These are phyloP conservation scores for Boletus rubroflammeus DNA, from an alignment of 768 basidiomycete species.

Conservation along the genomic window DNA sequence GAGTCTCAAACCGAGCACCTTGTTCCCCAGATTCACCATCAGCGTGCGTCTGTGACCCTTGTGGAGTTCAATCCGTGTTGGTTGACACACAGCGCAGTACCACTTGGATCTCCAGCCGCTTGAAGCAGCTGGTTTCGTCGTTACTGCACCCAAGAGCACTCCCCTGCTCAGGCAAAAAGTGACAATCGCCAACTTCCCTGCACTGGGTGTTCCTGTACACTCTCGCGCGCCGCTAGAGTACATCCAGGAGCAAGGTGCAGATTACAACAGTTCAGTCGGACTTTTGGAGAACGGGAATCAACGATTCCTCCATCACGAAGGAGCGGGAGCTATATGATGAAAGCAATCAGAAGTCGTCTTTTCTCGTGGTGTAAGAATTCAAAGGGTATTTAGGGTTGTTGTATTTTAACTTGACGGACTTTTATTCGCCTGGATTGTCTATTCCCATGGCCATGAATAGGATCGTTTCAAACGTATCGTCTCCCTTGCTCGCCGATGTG, in stretches of 20 bases:
- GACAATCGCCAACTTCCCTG: conserved; percentile 36
- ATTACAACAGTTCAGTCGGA: conserved; percentile 52
- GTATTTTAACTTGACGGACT: not conserved
- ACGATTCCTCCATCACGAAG: conserved; percentile 37
- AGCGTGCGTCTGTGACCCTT: conserved; percentile 35
- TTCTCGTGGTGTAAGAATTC: not conserved
- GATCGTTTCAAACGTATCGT: conserved; percentile 71
- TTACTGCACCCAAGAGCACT: conserved; percentile 17
- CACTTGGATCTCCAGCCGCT: conserved; percentile 41
- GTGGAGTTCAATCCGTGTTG: not conserved
- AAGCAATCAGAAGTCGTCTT: not conserved
- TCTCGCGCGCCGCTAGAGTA: conserved; percentile 56
- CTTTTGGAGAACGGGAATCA: conserved; percentile 57
- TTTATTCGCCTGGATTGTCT: conserved; percentile 9
- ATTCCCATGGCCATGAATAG: conserved; percentile 39
- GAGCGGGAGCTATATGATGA: conserved; percentile 1
- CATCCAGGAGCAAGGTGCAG: conserved; percentile 36
- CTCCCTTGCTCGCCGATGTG: conserved; percentile 43
- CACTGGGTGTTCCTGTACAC: conserved; percentile 37
- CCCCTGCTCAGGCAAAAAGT: conserved; percentile 41
- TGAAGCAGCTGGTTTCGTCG: conserved; percentile 41
- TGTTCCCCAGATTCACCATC: conserved; percentile 45
- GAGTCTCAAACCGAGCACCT: conserved; percentile 40
- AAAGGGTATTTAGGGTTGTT: not conserved
- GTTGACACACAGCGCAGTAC: conserved; percentile 36